phyloP scores from a whole-genome alignment of 345 rosid species.

The Murraya paniculata region DNA sequence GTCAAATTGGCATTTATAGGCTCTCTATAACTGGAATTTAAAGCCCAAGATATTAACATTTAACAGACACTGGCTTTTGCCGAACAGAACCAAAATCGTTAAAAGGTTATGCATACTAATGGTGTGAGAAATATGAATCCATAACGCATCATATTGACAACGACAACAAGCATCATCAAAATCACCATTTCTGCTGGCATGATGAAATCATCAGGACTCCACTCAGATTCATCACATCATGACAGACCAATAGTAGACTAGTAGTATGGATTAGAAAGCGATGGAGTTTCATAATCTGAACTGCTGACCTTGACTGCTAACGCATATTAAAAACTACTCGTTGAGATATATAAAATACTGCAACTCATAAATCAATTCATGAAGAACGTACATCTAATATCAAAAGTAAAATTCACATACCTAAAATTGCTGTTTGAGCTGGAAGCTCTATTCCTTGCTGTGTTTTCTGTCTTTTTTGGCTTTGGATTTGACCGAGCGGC shows the following conservation, averaged over 20 bases:
- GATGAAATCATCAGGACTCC: background rate
- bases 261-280: no score
- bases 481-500: conserved; percentile 39
- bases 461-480: conserved; percentile 45
- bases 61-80: background rate
- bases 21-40: background rate
- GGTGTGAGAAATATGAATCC: background rate
- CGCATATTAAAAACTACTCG: background rate
- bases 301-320: background rate
- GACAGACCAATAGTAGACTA: background rate
- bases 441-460: conserved; percentile 50
- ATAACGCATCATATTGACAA: background rate
- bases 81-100: background rate
- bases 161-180: background rate
- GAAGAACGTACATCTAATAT: background rate
- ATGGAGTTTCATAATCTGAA: background rate
- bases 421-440: conserved; percentile 55
- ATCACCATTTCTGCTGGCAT: background rate
- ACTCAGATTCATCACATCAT: background rate
- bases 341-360: background rate
- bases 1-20: background rate
- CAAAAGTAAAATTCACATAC: conserved; percentile 28
- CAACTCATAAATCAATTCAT: background rate
- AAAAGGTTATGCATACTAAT: background rate
- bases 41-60: background rate